Evolutionary conservation across 495 filamentous ascomycete species (phyloP).

Genomic region (Echria macrotheca): DNA sequence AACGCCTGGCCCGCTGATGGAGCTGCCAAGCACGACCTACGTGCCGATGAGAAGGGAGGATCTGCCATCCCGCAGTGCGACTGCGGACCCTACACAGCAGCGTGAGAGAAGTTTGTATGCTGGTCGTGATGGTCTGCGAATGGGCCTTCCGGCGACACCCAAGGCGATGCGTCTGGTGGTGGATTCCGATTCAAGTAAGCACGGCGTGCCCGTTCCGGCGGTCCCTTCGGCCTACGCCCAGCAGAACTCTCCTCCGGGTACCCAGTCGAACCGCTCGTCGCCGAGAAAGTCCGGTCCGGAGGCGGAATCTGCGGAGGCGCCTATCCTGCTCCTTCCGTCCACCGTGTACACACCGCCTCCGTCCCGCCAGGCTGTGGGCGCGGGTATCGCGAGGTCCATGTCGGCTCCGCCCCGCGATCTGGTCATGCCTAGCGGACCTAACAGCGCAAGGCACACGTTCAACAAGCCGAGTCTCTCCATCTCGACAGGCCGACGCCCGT

Average conservation of each 20-base stretch:
- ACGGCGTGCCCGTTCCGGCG: slow-evolving; percentile 59
- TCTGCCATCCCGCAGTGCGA: slow-evolving; percentile 41
- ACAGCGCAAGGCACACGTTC: not conserved
- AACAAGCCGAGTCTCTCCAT: slow-evolving; percentile 22
- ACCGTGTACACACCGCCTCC: slow-evolving; percentile 61
- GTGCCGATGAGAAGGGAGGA: slow-evolving; percentile 32
- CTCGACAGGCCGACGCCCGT: slow-evolving; percentile 25
- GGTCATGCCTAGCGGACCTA: slow-evolving; percentile 25
- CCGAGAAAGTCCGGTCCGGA: slow-evolving; percentile 10
- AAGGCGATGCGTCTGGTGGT: slow-evolving; percentile 79
- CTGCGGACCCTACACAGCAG: slow-evolving; percentile 35
- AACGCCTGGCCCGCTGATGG: slow-evolving; percentile 34
- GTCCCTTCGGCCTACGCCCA: slow-evolving; percentile 51
- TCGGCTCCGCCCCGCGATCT: slow-evolving; percentile 65
- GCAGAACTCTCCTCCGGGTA: slow-evolving; percentile 23
- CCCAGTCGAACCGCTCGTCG: slow-evolving; percentile 18
- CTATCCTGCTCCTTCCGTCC: slow-evolving; percentile 48
- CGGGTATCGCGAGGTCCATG: slow-evolving; percentile 59
- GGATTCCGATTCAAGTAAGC: slow-evolving; percentile 48
- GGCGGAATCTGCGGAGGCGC: slow-evolving; percentile 18
- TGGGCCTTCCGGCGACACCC: slow-evolving; percentile 79
- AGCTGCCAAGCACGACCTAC: slow-evolving; percentile 29
- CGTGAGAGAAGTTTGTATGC: slow-evolving; percentile 44
- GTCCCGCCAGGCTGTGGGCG: slow-evolving; percentile 15
- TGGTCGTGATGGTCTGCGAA: slow-evolving; percentile 36